Evolutionary conservation across 1,139 yeast species (phyloP), one percentile per base, ranked within the genome.

Genomic region (Candida glucosophila): DNA sequence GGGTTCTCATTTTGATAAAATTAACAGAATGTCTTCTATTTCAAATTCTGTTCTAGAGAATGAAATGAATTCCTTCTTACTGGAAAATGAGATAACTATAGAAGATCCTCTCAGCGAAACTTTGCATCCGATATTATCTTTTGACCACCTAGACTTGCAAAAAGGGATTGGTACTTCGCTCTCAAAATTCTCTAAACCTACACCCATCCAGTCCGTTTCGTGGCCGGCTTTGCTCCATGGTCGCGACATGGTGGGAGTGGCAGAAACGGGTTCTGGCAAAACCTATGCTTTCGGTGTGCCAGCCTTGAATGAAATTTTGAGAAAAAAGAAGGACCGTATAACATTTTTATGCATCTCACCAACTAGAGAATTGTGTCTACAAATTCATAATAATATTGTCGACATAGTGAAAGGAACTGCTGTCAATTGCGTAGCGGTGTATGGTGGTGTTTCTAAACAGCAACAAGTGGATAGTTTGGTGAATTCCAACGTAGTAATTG

Each of bases 231-330:
- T 92, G 28, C 60, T 90, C 28, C 58, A 74, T 17, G 81, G 82
- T 12, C 70, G 79, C 37, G 98, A 90, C 50, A 95, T 88, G 19
- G 74, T 90, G 37, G 98, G 98, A 48, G 96, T 92, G 34, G 98
- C 98, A 15, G 97, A 90, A 58, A 90, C 98, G 8, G 98, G 98
- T 23, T 85, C 95, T 0, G 98, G 98, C 45, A 90, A 90, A 55
- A 90, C 98, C 0, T 78, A 88, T 55, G 97, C 97, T 1, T 90
- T 90, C 51, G 95, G 97, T 46, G 93, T 90, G 12, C 99, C 99
- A 22, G 96, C 96, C n/a, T 70, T 90, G 31, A 70, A 85, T 50
- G 76, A 76, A 38, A 59, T 86, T 36, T 51, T 67, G 29, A 53
- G 61, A 24, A 43, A 46, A 22, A 48, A 55, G 29, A 57, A 61